Evolutionary conservation across 495 filamentous ascomycete genomes (phyloP).

Genomic region (Barbatosphaeria neglecta): DNA sequence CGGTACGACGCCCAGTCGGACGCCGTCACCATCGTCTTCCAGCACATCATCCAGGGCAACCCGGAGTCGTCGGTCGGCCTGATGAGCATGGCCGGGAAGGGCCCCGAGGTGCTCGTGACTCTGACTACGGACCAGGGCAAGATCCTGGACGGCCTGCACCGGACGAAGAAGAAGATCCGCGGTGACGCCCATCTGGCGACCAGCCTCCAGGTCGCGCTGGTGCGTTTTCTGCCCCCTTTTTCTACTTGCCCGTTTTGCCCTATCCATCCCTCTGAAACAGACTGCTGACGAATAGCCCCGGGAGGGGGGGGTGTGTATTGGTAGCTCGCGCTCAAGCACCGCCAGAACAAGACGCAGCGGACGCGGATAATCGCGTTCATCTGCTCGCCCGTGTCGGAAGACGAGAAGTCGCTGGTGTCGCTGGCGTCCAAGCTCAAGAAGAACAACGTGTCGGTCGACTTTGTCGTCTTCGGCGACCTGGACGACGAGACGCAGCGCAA

Average conservation of each 20-base stretch:
- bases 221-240: slow-evolving; percentile 38
- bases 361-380: slow-evolving; percentile 95
- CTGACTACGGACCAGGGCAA: slow-evolving; percentile 91
- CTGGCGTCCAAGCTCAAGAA: slow-evolving; percentile 99
- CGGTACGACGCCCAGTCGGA: slow-evolving; percentile 93
- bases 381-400: slow-evolving; percentile 81
- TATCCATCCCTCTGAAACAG: background rate
- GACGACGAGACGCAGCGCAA: slow-evolving; percentile 79
- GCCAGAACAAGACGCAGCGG: slow-evolving; percentile 89
- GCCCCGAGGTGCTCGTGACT: slow-evolving; percentile 91
- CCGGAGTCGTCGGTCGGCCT: slow-evolving; percentile 93
- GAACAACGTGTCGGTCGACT: slow-evolving; percentile 79
- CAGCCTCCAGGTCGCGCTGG: slow-evolving; percentile 85
- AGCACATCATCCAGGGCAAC: slow-evolving; percentile 84
- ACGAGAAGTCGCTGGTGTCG: slow-evolving; percentile 76
- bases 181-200: slow-evolving; percentile 79
- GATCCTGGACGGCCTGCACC: slow-evolving; percentile 84
- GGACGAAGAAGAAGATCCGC: slow-evolving; percentile 92
- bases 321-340: slow-evolving; percentile 93
- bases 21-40: slow-evolving; percentile 88
- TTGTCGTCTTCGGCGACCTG: slow-evolving; percentile 87
- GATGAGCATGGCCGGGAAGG: slow-evolving; percentile 97
- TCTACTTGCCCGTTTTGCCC: background rate
- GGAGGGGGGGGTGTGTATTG: background rate
- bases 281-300: too few species aligned